Evolutionary conservation across 345 rosid species (phyloP), one percentile per base, ranked within the genome.

Genomic region (Populus euphratica): DNA sequence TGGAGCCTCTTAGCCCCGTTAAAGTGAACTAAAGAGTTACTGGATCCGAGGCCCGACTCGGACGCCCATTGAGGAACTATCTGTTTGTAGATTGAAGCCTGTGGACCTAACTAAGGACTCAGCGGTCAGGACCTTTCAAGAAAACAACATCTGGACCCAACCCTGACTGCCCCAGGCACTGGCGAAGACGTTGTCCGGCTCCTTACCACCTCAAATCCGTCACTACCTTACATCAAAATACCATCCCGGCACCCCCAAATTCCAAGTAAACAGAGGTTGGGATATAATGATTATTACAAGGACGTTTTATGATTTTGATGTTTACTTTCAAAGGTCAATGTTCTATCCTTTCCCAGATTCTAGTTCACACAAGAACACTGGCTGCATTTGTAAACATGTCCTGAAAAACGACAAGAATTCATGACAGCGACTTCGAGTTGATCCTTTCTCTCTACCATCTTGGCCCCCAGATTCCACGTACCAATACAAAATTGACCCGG

Each of bases 381-480:
- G 52, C 9, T 61, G 41, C 25, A 23, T 13, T 10, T 35, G 5
- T 20, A 31, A 38, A 36, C 17, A 14, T 6, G 25, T 49, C 9
- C 13, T 5, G 2, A 36, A 68, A 77, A 72, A 68, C 25, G 21
- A 76, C 69, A 44, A 72, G 36, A 56, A 43, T 65, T 64, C 33
- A 16, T 52, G 83, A 86, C 4, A 17, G 27, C 3, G 88, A 85
- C 83, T 12, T 13, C 71, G 69, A 79, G 81, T 18, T 73, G 72
- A 83, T 81, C 85, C 70, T 33, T 9, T 69, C 39, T 2, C 25
- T 39, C 12, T 27, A 14, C 66, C 0, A 10, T 13, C 8, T 9
- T 66, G 39, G 31, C 41, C 33, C 54, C 65, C 44, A 62, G 27
- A 54, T 1, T 54, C 25, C 11, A 49, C 65, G 76, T 21, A 44